Base-by-base conservation (phyloP, 345 rosid genomes). In the Hibiscus tridactylites region DNA sequence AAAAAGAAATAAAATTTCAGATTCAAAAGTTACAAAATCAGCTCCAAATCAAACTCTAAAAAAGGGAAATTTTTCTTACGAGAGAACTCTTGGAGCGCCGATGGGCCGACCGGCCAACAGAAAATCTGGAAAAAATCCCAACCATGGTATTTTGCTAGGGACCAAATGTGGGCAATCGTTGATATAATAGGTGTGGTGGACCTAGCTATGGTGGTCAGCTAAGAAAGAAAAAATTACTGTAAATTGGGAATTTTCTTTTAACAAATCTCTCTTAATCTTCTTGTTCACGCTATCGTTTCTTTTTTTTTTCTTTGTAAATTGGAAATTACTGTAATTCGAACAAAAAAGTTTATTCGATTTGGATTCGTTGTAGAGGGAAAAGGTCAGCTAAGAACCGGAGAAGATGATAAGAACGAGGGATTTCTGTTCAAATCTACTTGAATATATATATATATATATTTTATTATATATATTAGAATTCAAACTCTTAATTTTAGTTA, bases 121-220 rank as follows among this genome's bases (percentile, higher is more conserved):
- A 84, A 79, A 94, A 90, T 75, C 91, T 90, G 7, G 98, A 90
- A 82, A 91, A 94, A 69, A 94, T 72, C 77, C 98, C 94, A 81
- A 91, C 98, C 98, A 93, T 93, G 54, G 57, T 53, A 15, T 53
- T 53, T 53, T 8, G 57, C n/a, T 53, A 16, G 19, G 17, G 17
- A 16, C 56, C 15, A 52, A 52, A 15, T 52, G 56, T 52, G 56
- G 56, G 56, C 0, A 21, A 21, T 21, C 24, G 24, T 21, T 21
- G 24, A 21, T 21, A 21, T 21, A 21, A 21, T 21, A 21, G 24
- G 24, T 21, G 24, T 21, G 24, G 24, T 21, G 24, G 24, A 21
- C 24, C 24, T 21, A 21, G 24, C 24, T 21, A 21, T 0, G 24
- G 21, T 21, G 21, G 21, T 21, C 21, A 21, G 37, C 37, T 33